Evolutionary conservation across 306 rosid genomes (phyloP), one percentile per base, ranked within the genome.

Genomic region (Abrus pulchellus): DNA sequence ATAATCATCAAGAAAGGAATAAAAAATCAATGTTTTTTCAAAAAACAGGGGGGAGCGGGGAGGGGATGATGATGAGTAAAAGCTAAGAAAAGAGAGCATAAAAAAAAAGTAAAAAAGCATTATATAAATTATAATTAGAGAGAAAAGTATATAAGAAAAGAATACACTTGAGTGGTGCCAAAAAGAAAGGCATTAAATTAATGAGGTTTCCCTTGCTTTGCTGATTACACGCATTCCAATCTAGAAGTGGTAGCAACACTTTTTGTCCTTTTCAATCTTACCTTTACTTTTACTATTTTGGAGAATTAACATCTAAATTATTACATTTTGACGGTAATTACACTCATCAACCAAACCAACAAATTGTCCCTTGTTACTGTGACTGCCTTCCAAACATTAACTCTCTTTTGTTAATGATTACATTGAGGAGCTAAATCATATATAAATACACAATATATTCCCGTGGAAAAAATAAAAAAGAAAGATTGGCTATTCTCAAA

Each of bases 201-300:
- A 40, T 50, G 67, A 40, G 13, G 3, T 10, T 32, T 67, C 61
- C 45, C 43, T 61, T 61, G 29, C 27, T 44, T 55, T 34, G 56
- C 30, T 43, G 49, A 68, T 45, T 57, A 44, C 83, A 69, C 83
- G 53, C 77, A 47, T 79, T 69, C 83, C 72, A 36, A 48, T 70
- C 44, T 7, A 5, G 4, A 63, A 2, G 1, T 5, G 9, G 76
- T 40, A 32, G 38, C 36, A 55, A 55, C 56, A 6, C 50, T 48
- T 78, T 68, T 45, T 12, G 56, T 67, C 75, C 30, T 9, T 77
- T 67, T 67, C 65, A 55, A 67, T 3, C 13, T 54, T 67, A 2
- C 74, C 30, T 63, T 76, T 63, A 33, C 1, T 62, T 48, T 48
- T 50, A 33, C 33, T 55, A 28, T 55, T 59, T 30, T 40, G 10